Base-by-base conservation (phyloP, 2,329 filamentous ascomycete genomes). In the Pseudogymnoascus sp. region DNA sequence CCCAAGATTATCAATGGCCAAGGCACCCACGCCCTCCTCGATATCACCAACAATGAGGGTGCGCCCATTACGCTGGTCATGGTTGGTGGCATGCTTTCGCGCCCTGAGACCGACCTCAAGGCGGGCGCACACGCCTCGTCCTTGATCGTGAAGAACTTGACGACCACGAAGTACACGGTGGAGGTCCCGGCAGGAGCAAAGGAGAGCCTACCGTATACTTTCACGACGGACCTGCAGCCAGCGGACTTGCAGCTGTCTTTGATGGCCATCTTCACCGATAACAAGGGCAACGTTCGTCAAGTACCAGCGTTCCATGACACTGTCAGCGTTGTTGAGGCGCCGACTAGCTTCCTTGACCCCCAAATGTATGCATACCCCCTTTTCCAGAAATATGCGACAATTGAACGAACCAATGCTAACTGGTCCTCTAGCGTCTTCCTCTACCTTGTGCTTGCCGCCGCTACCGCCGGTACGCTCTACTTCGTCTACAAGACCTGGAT, bases 401-500 rank as follows among this genome's bases (percentile, higher is more conserved):
- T 46, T 25, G 63, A 63, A 72, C 66, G 28, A 31, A 10, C 28
- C 66, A 50, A 60, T 31, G 62, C 68, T 70, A 66, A 72, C 62
- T 12, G 21, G 16, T 42, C 46, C 50, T 50, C 14, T 67, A 97
- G 95, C 75, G 91, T 97, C 79, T 99, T 99, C 87, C 87, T 99
- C 67, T 97, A 97, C 82, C 82, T 96, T 75, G 88, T 97, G 81
- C 89, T 99, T 70, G 81, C 88, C 62, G 87, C 83, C 66, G 84
- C 83, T 67, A 96, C 96, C 75, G 86, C 79, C 68, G 92, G 89
- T 66, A 91, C 88, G 62, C 85, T 89, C 75, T 97, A 93, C 86
- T 96, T 96, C 78, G 91, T 97, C 79, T 99, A 99, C 85, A 95
- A 89, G 81, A 96, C 93, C 73, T 97, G 93, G 92, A 89, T 99